phyloP scores from a whole-genome alignment of 257 asterid genomes.

The Solanum bukasovii region DNA sequence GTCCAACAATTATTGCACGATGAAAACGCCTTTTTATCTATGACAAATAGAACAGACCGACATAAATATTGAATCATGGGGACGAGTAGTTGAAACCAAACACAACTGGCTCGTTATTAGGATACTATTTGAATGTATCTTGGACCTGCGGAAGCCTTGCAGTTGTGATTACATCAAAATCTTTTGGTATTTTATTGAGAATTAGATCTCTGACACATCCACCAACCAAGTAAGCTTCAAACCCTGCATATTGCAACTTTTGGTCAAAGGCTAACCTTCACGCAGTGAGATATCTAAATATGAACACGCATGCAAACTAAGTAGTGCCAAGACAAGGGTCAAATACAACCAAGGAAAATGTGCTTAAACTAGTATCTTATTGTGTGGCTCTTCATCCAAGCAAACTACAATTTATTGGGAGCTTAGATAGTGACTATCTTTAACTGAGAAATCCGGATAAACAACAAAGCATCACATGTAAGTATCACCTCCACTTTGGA shows the following conservation, averaged over 20 bases:
- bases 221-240: conserved; percentile 86
- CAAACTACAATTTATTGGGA: background rate
- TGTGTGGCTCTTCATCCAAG: background rate
- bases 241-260: conserved; percentile 34
- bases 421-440: background rate
- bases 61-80: background rate
- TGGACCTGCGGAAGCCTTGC: conserved; percentile 59
- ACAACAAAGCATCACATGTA: background rate
- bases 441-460: background rate
- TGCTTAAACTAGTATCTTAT: background rate
- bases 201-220: conserved; percentile 94
- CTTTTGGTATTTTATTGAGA: conserved; percentile 76
- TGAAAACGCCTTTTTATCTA: conserved; percentile 47
- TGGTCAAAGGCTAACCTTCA: background rate
- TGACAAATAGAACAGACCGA: conserved; percentile 2
- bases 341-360: background rate
- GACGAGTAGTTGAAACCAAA: background rate
- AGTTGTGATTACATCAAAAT: conserved; percentile 80
- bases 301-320: background rate
- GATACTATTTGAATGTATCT: background rate
- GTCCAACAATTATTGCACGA: conserved; percentile 52
- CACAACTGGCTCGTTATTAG: background rate
- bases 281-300: background rate
- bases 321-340: background rate
- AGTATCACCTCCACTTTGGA: conserved; percentile 46